These are phyloP conservation scores for Colletotrichum sp. DNA, from an alignment of 2,329 filamentous ascomycete genomes.

Conservation along the genomic window DNA sequence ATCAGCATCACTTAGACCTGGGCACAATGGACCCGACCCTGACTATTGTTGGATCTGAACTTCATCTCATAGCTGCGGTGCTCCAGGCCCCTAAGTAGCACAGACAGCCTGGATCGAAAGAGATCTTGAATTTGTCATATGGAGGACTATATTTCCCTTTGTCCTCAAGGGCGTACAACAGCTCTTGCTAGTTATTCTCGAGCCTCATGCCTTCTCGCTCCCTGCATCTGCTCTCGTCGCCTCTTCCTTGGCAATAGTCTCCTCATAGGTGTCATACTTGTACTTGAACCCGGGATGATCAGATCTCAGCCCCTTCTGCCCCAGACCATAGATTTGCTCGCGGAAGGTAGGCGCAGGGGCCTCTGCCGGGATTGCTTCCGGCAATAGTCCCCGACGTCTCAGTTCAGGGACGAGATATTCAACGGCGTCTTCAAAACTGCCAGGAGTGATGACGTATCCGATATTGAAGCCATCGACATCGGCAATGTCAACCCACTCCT, in stretches of 20 bases:
- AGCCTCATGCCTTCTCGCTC: not conserved
- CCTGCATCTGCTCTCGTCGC: not conserved
- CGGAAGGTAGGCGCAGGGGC: not conserved
- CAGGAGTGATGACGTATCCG: slow-evolving; percentile 46
- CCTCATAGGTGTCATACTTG: slow-evolving; percentile 1
- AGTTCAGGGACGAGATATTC: slow-evolving; percentile 33
- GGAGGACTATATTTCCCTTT: not conserved
- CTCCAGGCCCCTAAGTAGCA: no score
- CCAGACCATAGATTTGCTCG: not conserved
- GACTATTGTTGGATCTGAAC: not conserved
- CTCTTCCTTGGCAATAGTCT: not conserved
- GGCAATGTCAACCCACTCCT: slow-evolving; percentile 46
- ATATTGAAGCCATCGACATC: slow-evolving; percentile 47
- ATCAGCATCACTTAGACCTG: not conserved
- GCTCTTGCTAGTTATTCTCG: not conserved
- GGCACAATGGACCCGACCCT: not conserved
- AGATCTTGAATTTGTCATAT: no score
- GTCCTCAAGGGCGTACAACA: not conserved
- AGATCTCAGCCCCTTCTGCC: not conserved
- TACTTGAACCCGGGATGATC: slow-evolving; percentile 5
- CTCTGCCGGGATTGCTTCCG: not conserved
- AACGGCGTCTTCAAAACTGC: slow-evolving; percentile 36
- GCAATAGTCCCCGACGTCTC: slow-evolving; percentile 25
- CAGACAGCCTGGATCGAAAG: no score
- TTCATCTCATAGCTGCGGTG: not conserved